Base-by-base conservation (phyloP, 306 rosid species). In the Sicyos baderoa region DNA sequence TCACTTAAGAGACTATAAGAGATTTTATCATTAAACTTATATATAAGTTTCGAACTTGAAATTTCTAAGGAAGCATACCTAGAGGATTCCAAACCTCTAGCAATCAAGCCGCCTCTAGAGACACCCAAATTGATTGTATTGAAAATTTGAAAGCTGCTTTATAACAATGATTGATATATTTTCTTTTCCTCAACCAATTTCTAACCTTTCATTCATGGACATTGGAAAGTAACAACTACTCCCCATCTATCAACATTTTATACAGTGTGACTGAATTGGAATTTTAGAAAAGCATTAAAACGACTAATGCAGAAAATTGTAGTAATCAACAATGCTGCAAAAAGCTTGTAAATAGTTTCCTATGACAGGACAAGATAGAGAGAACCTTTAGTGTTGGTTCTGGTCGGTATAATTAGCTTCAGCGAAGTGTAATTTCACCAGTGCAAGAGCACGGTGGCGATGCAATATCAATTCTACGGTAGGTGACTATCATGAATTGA, bases 371-470 rank as follows among this genome's bases (percentile, higher is more conserved):
- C 44, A 47, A 47, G 54, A 23, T 67, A 48, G 56, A 48, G 22
- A 67, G 22, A 25, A 67, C 57, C 40, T 68, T 70, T n/a, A 50
- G 29, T 84, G 70, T 86, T 73, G 75, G 37, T 25, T 79, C 76
- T 79, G 81, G 61, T 84, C 88, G 57, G 79, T 61, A 63, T 84
- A 88, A 63, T 82, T 87, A 73, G 82, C 97, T 85, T 90, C 95
- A 19, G 86, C 82, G 83, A 94, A 90, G 81, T 93, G 94, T 70
- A 96, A 84, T 80, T 94, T 90, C 73, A 94, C 95, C 76, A 82
- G 76, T 6, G 78, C 86, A 72, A 93, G 97, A 72, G 99, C 88
- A 75, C 77, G 87, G 58, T 0, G 88, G 52, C 94, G 96, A 78
- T 94, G 97, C 45, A 95, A 90, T 55, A 93, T 90, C 79, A n/a